Percentiles rank a stretch among this genome's conserved stretches.
Evolutionary conservation across 106 monocot genomes (phyloP).

Genomic region (Alisma plantagoaquatica): DNA sequence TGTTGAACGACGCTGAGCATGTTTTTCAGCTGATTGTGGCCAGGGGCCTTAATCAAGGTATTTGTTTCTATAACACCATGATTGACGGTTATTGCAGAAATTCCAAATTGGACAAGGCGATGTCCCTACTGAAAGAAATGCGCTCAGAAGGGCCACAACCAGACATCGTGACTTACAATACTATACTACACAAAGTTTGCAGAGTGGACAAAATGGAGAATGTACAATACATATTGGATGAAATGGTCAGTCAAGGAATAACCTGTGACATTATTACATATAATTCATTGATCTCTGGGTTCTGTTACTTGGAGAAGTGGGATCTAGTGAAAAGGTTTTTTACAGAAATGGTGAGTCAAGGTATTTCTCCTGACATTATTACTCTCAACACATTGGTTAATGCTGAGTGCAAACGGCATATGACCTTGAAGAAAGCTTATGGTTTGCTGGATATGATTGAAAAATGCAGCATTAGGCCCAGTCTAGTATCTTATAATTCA

Average conservation of each 20-base stretch:
- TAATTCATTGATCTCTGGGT: conserved; percentile 16
- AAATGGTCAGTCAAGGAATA: conserved; percentile 7
- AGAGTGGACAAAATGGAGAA: neutral
- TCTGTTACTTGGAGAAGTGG: conserved; percentile 9
- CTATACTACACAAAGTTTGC: conserved; percentile 10
- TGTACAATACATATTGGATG: conserved; percentile 6
- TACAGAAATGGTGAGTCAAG: conserved; percentile 8
- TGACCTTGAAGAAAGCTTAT: neutral
- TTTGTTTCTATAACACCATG: conserved; percentile 1
- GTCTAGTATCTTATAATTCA: conserved; percentile 6
- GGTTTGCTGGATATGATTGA: neutral
- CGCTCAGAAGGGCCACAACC: neutral
- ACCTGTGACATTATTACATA: conserved; percentile 4
- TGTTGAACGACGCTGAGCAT: neutral
- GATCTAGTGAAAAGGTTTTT: conserved; percentile 1
- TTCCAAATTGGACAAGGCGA: neutral
- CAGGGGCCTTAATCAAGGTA: neutral
- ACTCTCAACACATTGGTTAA: conserved; percentile 9
- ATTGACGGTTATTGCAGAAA: conserved; percentile 10
- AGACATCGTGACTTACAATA: conserved; percentile 8
- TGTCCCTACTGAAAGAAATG: conserved; percentile 1
- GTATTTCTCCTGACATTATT: conserved; percentile 1
- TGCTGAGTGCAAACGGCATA: conserved; percentile 4
- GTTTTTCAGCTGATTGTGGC: conserved; percentile 1
- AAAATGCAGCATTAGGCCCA: neutral